Base-by-base conservation (phyloP, 2,329 filamentous ascomycete species). In the Westerdykella aurantiaca region DNA sequence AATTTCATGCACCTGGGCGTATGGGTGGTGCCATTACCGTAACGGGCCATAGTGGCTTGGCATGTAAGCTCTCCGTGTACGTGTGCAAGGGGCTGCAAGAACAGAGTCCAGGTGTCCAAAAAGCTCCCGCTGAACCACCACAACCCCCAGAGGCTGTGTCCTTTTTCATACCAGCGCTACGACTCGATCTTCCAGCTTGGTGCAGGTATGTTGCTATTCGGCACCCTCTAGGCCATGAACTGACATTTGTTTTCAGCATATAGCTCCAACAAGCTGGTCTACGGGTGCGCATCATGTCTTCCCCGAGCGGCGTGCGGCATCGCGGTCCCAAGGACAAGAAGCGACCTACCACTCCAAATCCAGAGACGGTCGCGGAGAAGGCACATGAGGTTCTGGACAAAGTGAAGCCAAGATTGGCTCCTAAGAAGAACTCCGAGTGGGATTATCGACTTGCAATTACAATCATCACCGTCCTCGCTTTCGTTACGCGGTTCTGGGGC, bases 401-500 rank as follows among this genome's bases (percentile, higher is more conserved):
- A 48, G 56, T 49, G 29, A 66, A 67, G 53, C 55, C 56, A 18
- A 50, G 55, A n/a, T 61, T 65, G 48, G 57, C 57, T 45, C 46
- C 60, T 5, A 46, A 41, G 14, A 56, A 65, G 31, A 59, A 69
- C 29, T 70, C 70, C 45, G 86, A 95, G 69, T 83, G 81, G 76
- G 87, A 94, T 60, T 94, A 96, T 75, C 83, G 85, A 76, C 69
- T 93, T 52, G 86, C 82, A 49, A 78, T 96, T 47, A 69, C 71
- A 25, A 65, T 95, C 55, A 83, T 95, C 63, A 97, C 91, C 2
- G 60, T 81, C 22, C 72, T 96, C 53, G 91, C 88, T 39, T 97
- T 98, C 63, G 63, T 89, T 50, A 97, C 93, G 38, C 80, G 93
- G 50, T 98, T 98, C 76, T 97, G 86, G 81, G 90, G 89, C 50